These are phyloP conservation scores for Botrytis paeoniae DNA, from an alignment of 2,329 filamentous ascomycete genomes.

Conservation along the genomic window DNA sequence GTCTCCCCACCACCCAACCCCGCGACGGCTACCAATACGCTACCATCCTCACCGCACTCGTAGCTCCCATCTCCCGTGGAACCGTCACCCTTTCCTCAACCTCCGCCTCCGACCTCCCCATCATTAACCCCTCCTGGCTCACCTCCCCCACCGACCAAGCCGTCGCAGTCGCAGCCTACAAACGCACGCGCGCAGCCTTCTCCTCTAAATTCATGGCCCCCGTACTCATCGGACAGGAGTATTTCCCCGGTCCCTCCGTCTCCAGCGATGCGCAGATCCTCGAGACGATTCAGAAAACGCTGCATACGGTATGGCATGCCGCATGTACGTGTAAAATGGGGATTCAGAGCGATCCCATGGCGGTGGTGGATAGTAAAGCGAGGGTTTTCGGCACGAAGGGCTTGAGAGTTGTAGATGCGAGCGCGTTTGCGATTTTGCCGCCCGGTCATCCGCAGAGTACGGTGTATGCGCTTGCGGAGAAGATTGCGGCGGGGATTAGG, in stretches of 20 bases:
- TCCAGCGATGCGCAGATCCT: conserved; percentile 28
- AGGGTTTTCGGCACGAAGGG: conserved; percentile 26
- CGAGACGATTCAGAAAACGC: conserved; percentile 28
- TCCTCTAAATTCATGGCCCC: conserved; percentile 10
- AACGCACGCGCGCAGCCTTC: conserved; percentile 41
- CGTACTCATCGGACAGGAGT: conserved; percentile 26
- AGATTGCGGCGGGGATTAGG: conserved; percentile 39
- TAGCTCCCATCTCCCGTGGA: conserved; percentile 43
- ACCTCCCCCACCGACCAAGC: conserved; percentile 44
- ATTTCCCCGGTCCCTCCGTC: conserved; percentile 20
- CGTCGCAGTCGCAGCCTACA: conserved; percentile 44
- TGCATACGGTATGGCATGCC: conserved; percentile 47
- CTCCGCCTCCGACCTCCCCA: conserved; percentile 39
- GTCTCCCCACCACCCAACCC: neutral
- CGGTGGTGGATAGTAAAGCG: conserved; percentile 27
- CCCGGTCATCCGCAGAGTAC: conserved; percentile 43
- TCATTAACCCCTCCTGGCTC: conserved; percentile 46
- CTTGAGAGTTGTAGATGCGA: conserved; percentile 30
- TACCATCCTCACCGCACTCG: neutral
- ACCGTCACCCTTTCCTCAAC: conserved; percentile 42
- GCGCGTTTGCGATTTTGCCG: conserved; percentile 30
- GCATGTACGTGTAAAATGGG: conserved; percentile 58
- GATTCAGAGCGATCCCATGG: conserved; percentile 39
- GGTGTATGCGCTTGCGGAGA: conserved; percentile 45
- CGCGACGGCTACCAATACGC: conserved; percentile 1